Evolutionary conservation across 2,329 filamentous ascomycete genomes (phyloP).

Genomic region (Colletotrichum chrysophilum): DNA sequence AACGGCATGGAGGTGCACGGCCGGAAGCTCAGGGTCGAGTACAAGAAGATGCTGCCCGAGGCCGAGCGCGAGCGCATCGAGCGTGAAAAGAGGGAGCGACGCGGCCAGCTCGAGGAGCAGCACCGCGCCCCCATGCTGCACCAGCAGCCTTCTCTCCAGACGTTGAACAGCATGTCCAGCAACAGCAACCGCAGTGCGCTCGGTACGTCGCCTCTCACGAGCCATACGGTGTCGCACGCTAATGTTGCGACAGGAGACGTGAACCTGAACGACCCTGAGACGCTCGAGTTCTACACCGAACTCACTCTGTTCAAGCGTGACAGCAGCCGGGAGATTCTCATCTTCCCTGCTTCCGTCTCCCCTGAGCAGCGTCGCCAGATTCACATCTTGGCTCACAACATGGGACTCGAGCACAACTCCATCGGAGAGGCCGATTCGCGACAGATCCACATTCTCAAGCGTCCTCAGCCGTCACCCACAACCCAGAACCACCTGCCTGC

Average conservation of each 20-base stretch:
- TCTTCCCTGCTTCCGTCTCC: slow-evolving; percentile 81
- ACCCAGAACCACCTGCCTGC: slow-evolving; percentile 65
- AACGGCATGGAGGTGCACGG: slow-evolving; percentile 97
- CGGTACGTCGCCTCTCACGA: neutral
- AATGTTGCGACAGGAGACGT: slow-evolving; percentile 59
- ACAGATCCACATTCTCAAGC: slow-evolving; percentile 88
- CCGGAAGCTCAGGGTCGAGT: slow-evolving; percentile 92
- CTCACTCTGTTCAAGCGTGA: slow-evolving; percentile 89
- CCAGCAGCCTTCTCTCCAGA: slow-evolving; percentile 86
- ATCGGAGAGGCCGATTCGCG: slow-evolving; percentile 87
- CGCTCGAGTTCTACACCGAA: slow-evolving; percentile 88
- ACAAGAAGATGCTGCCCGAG: slow-evolving; percentile 98
- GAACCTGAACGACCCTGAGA: slow-evolving; percentile 90
- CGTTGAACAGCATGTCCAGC: slow-evolving; percentile 69
- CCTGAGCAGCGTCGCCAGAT: slow-evolving; percentile 88
- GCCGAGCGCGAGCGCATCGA: slow-evolving; percentile 96
- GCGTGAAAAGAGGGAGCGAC: slow-evolving; percentile 93
- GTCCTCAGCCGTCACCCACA: slow-evolving; percentile 57
- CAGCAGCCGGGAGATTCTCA: slow-evolving; percentile 75
- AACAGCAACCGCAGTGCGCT: slow-evolving; percentile 57
- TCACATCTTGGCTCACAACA: slow-evolving; percentile 93
- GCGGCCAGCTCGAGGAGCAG: slow-evolving; percentile 96
- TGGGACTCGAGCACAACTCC: slow-evolving; percentile 89
- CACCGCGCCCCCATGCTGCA: slow-evolving; percentile 82
- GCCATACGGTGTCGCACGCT: slow-evolving; percentile 15